phyloP scores from a whole-genome alignment of 202 grass and related monocot species.

The Cymbopogon flexuosus region DNA sequence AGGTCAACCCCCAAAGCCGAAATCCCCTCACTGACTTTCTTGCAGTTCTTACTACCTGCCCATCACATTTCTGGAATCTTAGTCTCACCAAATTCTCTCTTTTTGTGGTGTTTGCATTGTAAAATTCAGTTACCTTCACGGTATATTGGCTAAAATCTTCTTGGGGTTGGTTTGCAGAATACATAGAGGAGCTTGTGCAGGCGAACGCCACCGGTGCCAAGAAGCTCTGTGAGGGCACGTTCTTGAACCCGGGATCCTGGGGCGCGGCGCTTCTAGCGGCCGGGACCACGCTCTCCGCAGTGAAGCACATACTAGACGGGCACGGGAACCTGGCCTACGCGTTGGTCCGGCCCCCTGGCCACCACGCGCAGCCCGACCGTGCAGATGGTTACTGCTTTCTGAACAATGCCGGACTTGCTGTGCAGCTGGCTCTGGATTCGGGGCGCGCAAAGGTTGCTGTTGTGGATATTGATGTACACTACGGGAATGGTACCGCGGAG shows the following conservation, averaged over 20 bases:
- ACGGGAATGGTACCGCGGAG: constrained; percentile 74
- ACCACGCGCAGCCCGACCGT: constrained; percentile 64
- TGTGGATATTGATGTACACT: constrained; percentile 83
- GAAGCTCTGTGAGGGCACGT: constrained; percentile 58
- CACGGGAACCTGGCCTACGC: constrained; percentile 62
- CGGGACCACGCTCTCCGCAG: constrained; percentile 62
- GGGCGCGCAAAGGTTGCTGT: constrained; percentile 46
- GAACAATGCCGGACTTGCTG: constrained; percentile 74
- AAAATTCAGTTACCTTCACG: neutral
- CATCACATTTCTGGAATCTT: neutral
- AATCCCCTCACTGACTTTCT: neutral
- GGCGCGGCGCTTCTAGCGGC: constrained; percentile 71
- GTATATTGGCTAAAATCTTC: neutral
- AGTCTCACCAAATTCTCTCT: no score
- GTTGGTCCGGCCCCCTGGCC: constrained; percentile 63
- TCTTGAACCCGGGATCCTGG: constrained; percentile 84
- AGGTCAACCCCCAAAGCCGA: constrained; percentile 31
- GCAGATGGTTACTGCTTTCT: constrained; percentile 94
- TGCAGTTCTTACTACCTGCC: neutral
- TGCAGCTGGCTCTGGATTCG: constrained; percentile 62
- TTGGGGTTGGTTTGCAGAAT: constrained; percentile 45
- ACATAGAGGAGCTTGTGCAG: constrained; percentile 72
- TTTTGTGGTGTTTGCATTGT: neutral
- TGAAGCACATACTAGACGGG: constrained; percentile 68
- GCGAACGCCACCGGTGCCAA: constrained; percentile 58